Evolutionary conservation across 345 rosid species (phyloP).

Genomic region (Anastatica hierochuntica): DNA sequence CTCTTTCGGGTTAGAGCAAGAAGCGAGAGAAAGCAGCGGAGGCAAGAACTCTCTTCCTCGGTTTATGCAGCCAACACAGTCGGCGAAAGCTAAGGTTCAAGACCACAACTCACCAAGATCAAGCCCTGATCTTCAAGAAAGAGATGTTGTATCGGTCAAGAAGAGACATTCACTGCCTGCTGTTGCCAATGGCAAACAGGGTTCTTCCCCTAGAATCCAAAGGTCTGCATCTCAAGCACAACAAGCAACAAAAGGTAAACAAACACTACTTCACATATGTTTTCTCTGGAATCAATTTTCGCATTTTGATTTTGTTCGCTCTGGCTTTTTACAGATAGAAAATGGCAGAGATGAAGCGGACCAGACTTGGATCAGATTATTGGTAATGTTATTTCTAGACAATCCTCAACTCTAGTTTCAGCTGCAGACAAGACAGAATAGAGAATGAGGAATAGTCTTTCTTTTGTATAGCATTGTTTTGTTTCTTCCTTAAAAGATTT

Average conservation of each 20-base stretch:
- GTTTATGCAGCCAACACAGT: slow-evolving; percentile 94
- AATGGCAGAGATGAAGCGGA: slow-evolving; percentile 82
- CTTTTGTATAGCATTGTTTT: no score
- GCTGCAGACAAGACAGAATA: no score
- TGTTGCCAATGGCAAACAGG: slow-evolving; percentile 75
- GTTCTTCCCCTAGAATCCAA: slow-evolving; percentile 77
- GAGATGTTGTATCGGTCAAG: slow-evolving; percentile 48
- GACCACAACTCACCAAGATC: slow-evolving; percentile 84
- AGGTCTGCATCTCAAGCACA: slow-evolving; percentile 57
- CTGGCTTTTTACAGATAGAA: slow-evolving; percentile 51
- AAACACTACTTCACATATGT: no score
- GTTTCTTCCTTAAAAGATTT: no score
- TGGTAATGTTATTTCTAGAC: slow-evolving; percentile 12
- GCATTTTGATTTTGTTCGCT: no score
- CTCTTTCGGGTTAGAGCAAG: slow-evolving; percentile 68
- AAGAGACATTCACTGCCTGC: slow-evolving; percentile 88
- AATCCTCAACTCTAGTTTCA: no score
- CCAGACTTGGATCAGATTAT: not conserved
- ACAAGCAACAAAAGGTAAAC: slow-evolving; percentile 51
- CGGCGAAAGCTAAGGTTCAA: slow-evolving; percentile 78
- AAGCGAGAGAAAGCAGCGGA: slow-evolving; percentile 57
- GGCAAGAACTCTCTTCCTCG: slow-evolving; percentile 70
- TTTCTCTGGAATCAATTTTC: no score
- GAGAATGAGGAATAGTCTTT: no score
- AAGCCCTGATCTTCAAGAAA: slow-evolving; percentile 83